These are phyloP conservation scores for Circinella umbellata DNA, from an alignment of 371 early-diverging fungal genomes.

Conservation along the genomic window DNA sequence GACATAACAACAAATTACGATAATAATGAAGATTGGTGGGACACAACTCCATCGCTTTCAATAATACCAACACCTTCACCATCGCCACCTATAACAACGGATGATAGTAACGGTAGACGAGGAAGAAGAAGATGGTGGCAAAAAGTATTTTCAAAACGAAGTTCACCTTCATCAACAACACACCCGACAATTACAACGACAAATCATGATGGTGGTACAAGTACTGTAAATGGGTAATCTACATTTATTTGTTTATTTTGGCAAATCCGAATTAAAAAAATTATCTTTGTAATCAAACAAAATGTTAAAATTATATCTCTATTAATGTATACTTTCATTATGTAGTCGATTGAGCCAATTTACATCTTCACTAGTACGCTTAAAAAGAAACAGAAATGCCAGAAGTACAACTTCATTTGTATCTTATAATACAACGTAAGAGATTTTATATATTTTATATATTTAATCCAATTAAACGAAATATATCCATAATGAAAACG, in stretches of 20 bases:
- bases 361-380: background rate
- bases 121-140: background rate
- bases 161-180: background rate
- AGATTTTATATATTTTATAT: background rate
- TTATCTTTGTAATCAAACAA: too few species aligned
- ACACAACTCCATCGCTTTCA: background rate
- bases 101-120: background rate
- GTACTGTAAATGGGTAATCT: conserved; percentile 2
- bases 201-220: background rate
- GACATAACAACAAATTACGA: too few species aligned
- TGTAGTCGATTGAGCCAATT: background rate
- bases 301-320: too few species aligned
- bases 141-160: background rate
- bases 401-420: background rate
- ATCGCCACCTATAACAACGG: background rate
- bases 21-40: too few species aligned
- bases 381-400: background rate
- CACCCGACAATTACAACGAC: too few species aligned
- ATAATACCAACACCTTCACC: background rate
- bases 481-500: background rate
- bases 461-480: background rate
- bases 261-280: too few species aligned
- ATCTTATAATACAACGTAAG: background rate
- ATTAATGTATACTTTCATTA: background rate
- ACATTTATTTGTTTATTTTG: background rate